A percentile compares a stretch with the other conserved stretches of the same genome.
Evolutionary conservation across 2,329 filamentous ascomycete species (phyloP).

Genomic region (Pestalotiopsis sp.): DNA sequence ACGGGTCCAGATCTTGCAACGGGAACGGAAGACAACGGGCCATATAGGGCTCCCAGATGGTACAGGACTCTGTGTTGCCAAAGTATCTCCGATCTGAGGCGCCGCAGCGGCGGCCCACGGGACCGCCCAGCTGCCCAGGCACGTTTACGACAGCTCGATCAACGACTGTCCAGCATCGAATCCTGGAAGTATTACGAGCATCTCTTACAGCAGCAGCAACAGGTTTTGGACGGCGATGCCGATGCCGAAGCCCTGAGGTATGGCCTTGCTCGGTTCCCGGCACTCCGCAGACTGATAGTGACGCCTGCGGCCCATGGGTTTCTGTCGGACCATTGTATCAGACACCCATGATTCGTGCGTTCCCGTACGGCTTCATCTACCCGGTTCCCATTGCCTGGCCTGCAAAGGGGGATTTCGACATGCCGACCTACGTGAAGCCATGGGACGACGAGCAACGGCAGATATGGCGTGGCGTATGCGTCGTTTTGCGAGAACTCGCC

Average conservation of each 20-base stretch:
- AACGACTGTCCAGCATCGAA: not conserved
- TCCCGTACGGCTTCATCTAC: slow-evolving; percentile 5
- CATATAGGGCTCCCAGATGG: not conserved
- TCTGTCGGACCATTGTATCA: not conserved
- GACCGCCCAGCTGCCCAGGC: not conserved
- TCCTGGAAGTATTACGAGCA: not conserved
- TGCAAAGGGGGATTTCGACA: not conserved
- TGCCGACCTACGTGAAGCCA: not conserved
- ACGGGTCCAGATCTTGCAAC: no score
- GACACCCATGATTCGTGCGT: slow-evolving; percentile 6
- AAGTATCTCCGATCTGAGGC: not conserved
- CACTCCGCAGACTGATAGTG: not conserved
- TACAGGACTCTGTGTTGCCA: not conserved
- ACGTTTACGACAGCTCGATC: not conserved
- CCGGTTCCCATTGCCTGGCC: slow-evolving; percentile 1
- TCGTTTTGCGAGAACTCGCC: not conserved
- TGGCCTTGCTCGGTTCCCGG: not conserved
- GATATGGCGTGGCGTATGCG: not conserved
- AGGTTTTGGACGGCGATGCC: not conserved
- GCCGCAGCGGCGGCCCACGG: not conserved
- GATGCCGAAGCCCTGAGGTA: not conserved
- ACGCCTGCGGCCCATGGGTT: slow-evolving; percentile 4
- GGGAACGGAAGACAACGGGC: no score
- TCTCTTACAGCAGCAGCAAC: not conserved
- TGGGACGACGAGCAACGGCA: not conserved